A percentile compares a stretch with the other conserved stretches of the same genome.
phyloP scores from a whole-genome alignment of 1,139 yeast genomes.

The Scheffersomyces segobiensis region DNA sequence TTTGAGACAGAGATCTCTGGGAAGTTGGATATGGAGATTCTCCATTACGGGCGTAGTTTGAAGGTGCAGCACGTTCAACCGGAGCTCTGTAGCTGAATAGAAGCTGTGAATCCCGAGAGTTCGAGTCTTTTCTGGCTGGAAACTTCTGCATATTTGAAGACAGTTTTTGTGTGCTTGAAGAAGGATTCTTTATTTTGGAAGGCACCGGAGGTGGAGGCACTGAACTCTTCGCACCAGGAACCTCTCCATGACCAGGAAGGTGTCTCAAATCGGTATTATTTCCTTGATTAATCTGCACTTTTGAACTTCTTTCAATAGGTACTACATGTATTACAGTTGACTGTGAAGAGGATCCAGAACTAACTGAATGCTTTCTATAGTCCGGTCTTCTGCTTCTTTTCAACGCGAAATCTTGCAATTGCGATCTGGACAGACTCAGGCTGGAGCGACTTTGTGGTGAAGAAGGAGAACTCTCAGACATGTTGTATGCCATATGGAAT shows the following conservation, averaged over 20 bases:
- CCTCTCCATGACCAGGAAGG: background rate
- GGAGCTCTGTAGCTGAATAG: slow-evolving; percentile 26
- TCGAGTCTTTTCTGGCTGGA: background rate
- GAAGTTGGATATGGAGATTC: slow-evolving; percentile 21
- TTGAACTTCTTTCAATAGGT: slow-evolving; percentile 20
- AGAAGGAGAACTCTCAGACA: background rate
- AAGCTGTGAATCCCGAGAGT: slow-evolving; percentile 24
- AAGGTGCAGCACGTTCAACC: background rate
- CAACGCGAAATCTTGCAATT: slow-evolving; percentile 28
- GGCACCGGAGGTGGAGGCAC: background rate
- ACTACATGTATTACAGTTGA: background rate
- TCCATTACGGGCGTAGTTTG: background rate
- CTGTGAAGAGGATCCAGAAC: slow-evolving; percentile 5
- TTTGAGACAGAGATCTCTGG: background rate
- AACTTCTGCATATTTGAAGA: background rate
- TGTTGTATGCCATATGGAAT: slow-evolving; percentile 6
- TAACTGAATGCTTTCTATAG: slow-evolving; percentile 30
- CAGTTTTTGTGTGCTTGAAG: background rate
- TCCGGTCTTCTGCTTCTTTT: slow-evolving; percentile 44
- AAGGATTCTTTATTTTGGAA: background rate
- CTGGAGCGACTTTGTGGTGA: background rate
- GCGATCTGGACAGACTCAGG: background rate
- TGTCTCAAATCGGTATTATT: slow-evolving; percentile 35
- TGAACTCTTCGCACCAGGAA: background rate
- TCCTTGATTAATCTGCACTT: slow-evolving; percentile 32